These are phyloP conservation scores for Solanum peruvianum DNA, from an alignment of 257 asterid genomes.

Conservation along the genomic window DNA sequence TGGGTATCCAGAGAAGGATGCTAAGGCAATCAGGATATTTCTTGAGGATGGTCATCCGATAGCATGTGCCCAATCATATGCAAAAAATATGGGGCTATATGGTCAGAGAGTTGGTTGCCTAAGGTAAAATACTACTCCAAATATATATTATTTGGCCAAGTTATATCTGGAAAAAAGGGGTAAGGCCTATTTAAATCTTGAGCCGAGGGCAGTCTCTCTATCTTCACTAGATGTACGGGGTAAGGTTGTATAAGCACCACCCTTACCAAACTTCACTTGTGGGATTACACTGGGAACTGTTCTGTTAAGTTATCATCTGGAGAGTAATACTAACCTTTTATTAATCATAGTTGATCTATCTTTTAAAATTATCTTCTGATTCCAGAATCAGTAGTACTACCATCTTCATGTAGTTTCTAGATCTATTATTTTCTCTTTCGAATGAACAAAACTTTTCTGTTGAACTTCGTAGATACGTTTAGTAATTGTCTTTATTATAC, in stretches of 20 bases:
- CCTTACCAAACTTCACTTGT: not conserved
- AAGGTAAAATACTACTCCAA: constrained; percentile 31
- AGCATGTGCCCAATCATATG: constrained; percentile 96
- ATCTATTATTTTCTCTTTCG: not conserved
- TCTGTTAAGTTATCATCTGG: not conserved
- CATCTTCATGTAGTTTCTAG: not conserved
- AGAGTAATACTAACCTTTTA: not conserved
- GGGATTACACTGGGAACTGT: not conserved
- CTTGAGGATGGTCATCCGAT: constrained; percentile 91
- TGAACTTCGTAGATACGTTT: not conserved
- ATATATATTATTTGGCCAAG: not conserved
- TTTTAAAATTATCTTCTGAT: not conserved
- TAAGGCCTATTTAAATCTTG: not conserved
- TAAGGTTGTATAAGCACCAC: not conserved
- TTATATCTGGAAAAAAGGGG: not conserved
- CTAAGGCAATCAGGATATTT: constrained; percentile 79
- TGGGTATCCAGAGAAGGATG: constrained; percentile 96
- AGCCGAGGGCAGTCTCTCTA: not conserved
- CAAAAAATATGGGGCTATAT: constrained; percentile 98
- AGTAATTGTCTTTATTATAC: not conserved
- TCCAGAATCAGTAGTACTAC: not conserved
- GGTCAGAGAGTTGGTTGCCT: constrained; percentile 98
- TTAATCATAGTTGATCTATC: not conserved
- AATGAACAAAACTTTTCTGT: not conserved
- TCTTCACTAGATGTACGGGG: not conserved